Evolutionary conservation across 2,329 filamentous ascomycete species (phyloP), one percentile per base, ranked within the genome.

Genomic region (Trichothecium roseum): DNA sequence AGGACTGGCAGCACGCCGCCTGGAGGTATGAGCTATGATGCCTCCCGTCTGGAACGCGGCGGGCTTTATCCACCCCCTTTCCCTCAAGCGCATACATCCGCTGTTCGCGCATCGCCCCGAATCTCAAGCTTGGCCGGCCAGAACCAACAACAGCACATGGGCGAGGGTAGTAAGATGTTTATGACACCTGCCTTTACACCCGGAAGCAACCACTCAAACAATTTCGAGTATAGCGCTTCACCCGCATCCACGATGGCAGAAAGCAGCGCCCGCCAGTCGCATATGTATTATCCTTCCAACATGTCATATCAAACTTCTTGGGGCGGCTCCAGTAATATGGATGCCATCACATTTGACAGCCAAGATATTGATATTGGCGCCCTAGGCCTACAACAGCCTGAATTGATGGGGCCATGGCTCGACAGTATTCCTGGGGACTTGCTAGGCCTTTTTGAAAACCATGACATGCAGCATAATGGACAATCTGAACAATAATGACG

Each of bases 321-420:
- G 56, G 47, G 41, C n/a, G 44, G 47, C 5, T 44, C 49, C 2
- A 53, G 54, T 7, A 59, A 51, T 36, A 58, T 63, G 41, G 61
- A 69, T 32, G 59, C 61, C 42, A 80, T 87, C 58, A 78, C 82
- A 41, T 84, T 88, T 44, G 77, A 85, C 51, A 81, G 75, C 40
- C 81, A 84, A 42, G 81, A 88, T 43, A 75, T 89, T 24, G 81
- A 88, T 43, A 81, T 88, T 65, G 74, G 72, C 17, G 62, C 73
- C 4, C 58, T 87, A 14, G 78, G 75, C 0, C 41, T 68, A 28
- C 60, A 63, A 2, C 59, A 62, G 2, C 71, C 76, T 13, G 80
- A 84, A 30, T 72, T 84, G 57, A 74, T 82, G 66, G 75, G 78
- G 1, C 58, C 59, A 4, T 88, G 82, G 80, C 62, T 87, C 9